These are phyloP conservation scores for Talaromyces sp. DNA, from an alignment of 2,329 filamentous ascomycete species.

Conservation along the genomic window DNA sequence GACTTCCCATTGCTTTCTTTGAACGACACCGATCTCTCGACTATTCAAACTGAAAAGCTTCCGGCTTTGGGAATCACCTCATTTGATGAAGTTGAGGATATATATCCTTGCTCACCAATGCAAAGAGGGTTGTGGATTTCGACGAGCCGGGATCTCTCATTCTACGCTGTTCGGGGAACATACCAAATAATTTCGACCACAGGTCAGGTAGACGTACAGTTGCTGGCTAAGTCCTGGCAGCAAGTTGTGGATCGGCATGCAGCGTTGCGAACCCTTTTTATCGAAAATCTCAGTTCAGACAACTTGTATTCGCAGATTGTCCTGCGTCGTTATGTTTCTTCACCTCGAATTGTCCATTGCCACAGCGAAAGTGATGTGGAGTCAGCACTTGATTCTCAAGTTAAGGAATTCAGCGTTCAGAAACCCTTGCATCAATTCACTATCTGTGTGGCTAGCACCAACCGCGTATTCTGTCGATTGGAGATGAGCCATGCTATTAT, in stretches of 20 bases:
- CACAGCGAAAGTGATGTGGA: constrained; percentile 22
- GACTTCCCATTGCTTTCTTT: constrained; percentile 43
- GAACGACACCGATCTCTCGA: constrained; percentile 37
- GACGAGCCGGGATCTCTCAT: constrained; percentile 38
- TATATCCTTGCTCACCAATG: constrained; percentile 39
- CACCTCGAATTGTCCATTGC: constrained; percentile 10
- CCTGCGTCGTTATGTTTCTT: constrained; percentile 28
- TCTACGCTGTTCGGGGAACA: constrained; percentile 34
- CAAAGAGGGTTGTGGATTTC: constrained; percentile 38
- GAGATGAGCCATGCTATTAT: constrained; percentile 48
- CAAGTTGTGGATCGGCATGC: constrained; percentile 7
- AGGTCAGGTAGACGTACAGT: constrained; percentile 20
- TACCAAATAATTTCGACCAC: constrained; percentile 25
- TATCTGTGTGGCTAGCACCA: constrained; percentile 30
- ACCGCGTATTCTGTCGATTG: constrained; percentile 29
- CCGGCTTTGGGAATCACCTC: constrained; percentile 29
- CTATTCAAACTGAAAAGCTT: constrained; percentile 31
- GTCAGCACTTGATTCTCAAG: constrained; percentile 23
- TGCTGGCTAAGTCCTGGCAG: constrained; percentile 16
- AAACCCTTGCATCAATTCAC: constrained; percentile 42
- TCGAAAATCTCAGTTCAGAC: constrained; percentile 24
- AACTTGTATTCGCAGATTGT: constrained; percentile 19
- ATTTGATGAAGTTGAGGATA: constrained; percentile 28
- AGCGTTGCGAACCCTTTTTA: constrained; percentile 18
- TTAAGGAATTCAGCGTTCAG: constrained; percentile 16